Evolutionary conservation across 176 grass and related monocot species (phyloP), one percentile per base, ranked within the genome.

Genomic region (Rhynchospora pubera): DNA sequence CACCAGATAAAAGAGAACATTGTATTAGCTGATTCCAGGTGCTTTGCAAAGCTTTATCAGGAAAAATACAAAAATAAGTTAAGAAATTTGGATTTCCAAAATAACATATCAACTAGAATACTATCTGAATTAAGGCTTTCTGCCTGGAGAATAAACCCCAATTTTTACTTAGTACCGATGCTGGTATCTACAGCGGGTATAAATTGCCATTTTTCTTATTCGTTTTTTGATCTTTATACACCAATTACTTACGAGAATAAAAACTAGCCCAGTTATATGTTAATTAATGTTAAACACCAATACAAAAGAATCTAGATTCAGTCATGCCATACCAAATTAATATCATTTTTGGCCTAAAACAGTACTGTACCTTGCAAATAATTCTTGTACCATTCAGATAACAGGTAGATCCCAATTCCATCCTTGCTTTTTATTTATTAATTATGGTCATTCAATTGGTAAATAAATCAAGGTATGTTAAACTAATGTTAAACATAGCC

Each of bases 1-100:
- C 96, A 95, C 96, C 96, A 98, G 91, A 98, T 88, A 85, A 98
- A 98, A 13, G 96, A 98, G 88, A 95, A 91, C 92, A 98, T 98
- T 2, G 92, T 98, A 89, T 98, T 98, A 79, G 90, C 92, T 24
- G 92, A 95, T 83, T 98, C 96, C 82, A 98, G 72, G 72, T 98
- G 87, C 83, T 98, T 98, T 61, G 89, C 84, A 88, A 90, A 47
- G 83, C 96, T 95, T 68, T 78, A 87, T 69, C 73, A 57, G 34
- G 18, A 79, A 44, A 79, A 39, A 7, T 4, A 80, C 82, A 60
- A 78, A 64, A 75, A 14, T n/a, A 82, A 21, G 85, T 30, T 6
- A 84, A 53, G 28, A 50, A 77, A 66, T 4, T 21, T 39, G 7
- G 85, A 84, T 15, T 26, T 57, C 83, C 24, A 78, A 63, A 51